phyloP scores from a whole-genome alignment of 495 filamentous ascomycete genomes.

The Chaetomium cochliodes region DNA sequence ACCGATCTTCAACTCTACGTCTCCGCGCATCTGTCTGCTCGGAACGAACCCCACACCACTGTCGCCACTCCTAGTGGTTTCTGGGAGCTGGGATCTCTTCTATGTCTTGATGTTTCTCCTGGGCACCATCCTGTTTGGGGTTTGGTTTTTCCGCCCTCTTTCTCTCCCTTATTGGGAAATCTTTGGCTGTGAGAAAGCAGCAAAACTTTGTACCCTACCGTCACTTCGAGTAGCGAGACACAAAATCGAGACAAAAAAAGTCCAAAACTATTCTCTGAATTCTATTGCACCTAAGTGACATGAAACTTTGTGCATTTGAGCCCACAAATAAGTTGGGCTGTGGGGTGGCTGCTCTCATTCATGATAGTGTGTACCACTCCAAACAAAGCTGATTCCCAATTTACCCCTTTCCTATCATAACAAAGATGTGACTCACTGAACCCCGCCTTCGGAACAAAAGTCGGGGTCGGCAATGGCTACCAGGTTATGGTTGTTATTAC shows the following conservation, averaged over 20 bases:
- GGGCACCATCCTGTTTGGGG: not conserved
- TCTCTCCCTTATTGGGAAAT: not conserved
- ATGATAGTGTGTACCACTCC: not conserved
- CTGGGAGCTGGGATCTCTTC: not conserved
- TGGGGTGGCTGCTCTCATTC: too few relatives aligned
- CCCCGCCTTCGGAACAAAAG: not conserved
- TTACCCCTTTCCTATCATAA: conserved; percentile 5
- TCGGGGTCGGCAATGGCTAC: not conserved
- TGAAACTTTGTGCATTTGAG: not conserved
- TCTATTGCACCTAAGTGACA: not conserved
- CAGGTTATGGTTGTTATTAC: not conserved
- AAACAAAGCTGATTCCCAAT: not conserved
- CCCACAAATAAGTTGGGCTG: not conserved
- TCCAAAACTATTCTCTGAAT: conserved; percentile 1
- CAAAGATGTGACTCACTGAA: conserved; percentile 1
- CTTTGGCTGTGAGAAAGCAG: not conserved
- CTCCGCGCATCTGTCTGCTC: conserved; percentile 18
- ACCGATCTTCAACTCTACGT: not conserved
- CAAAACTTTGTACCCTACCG: conserved; percentile 1
- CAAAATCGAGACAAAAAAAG: not conserved
- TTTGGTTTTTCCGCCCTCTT: not conserved
- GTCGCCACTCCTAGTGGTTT: conserved; percentile 8
- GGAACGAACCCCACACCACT: not conserved
- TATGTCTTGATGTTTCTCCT: not conserved
- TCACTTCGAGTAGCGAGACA: conserved; percentile 11